A percentile compares a stretch with the other conserved stretches of the same genome.
Evolutionary conservation across 2,329 filamentous ascomycete genomes (phyloP).

Genomic region (Hypoxylon sp.): DNA sequence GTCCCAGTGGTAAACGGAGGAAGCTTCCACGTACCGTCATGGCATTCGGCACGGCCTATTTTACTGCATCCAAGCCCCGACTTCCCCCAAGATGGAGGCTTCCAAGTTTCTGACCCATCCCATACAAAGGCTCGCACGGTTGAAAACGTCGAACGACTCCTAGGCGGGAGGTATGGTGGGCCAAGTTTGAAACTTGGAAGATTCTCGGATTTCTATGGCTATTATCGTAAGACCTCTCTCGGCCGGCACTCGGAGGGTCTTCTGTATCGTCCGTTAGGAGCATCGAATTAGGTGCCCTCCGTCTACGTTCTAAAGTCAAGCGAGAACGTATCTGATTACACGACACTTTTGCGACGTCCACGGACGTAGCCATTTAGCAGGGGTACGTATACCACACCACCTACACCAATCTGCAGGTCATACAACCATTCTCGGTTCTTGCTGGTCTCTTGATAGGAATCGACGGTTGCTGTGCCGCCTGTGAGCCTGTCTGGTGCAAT

Average conservation of each 20-base stretch:
- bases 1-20: not conserved
- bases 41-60: slow-evolving; percentile 40
- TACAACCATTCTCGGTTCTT: slow-evolving; percentile 58
- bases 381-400: slow-evolving; percentile 45
- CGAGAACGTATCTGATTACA: slow-evolving; percentile 66
- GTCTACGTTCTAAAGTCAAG: slow-evolving; percentile 65
- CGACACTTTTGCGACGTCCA: slow-evolving; percentile 65
- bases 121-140: slow-evolving; percentile 64
- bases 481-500: slow-evolving; percentile 22
- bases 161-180: slow-evolving; percentile 37
- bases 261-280: slow-evolving; percentile 23
- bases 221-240: slow-evolving; percentile 24
- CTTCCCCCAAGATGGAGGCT: slow-evolving; percentile 30
- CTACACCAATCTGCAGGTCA: slow-evolving; percentile 62
- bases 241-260: not conserved
- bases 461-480: slow-evolving; percentile 9
- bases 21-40: slow-evolving; percentile 37
- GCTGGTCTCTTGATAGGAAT: slow-evolving; percentile 24
- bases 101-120: slow-evolving; percentile 56
- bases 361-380: slow-evolving; percentile 25
- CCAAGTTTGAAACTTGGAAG: slow-evolving; percentile 8
- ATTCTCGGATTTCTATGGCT: slow-evolving; percentile 12
- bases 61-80: slow-evolving; percentile 24
- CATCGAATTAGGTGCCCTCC: slow-evolving; percentile 55
- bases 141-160: slow-evolving; percentile 56